Conservation (phyloP, 176 grass and related monocot genomes). For the Hyparrhenia diplandra region DNA sequence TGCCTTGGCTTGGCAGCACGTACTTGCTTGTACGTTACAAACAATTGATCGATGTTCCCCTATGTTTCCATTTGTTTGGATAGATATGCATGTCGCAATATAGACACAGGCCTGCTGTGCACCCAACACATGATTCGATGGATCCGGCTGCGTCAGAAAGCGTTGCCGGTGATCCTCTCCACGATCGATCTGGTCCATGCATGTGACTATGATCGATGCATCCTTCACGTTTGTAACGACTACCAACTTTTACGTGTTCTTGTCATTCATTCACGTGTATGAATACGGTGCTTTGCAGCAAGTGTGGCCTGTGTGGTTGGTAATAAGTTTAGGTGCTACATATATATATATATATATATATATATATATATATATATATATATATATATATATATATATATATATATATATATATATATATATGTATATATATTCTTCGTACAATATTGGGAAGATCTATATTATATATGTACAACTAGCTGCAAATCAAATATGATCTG, state of each 20-base stretch:
- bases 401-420: too few relatives aligned
- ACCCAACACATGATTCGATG: neutral
- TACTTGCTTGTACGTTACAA: too few relatives aligned
- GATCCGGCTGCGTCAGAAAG: neutral
- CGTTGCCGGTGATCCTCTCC: neutral
- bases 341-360: too few relatives aligned
- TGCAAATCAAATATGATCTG: neutral
- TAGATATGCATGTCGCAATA: neutral
- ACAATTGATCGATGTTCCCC: too few relatives aligned
- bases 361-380: too few relatives aligned
- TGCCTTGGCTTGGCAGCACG: too few relatives aligned
- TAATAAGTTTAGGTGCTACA: neutral
- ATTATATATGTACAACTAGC: neutral
- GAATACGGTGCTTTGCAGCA: neutral
- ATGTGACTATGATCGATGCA: neutral
- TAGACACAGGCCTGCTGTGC: neutral
- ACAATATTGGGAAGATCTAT: too few relatives aligned
- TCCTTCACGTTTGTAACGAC: neutral
- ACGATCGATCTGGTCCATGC: neutral
- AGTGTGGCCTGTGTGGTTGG: neutral
- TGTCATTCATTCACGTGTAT: neutral
- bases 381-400: too few relatives aligned
- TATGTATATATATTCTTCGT: too few relatives aligned
- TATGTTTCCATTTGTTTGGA: neutral
- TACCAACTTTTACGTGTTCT: neutral